These are phyloP conservation scores for Tolypocladium sp. DNA, from an alignment of 2,329 filamentous ascomycete species.

Conservation along the genomic window DNA sequence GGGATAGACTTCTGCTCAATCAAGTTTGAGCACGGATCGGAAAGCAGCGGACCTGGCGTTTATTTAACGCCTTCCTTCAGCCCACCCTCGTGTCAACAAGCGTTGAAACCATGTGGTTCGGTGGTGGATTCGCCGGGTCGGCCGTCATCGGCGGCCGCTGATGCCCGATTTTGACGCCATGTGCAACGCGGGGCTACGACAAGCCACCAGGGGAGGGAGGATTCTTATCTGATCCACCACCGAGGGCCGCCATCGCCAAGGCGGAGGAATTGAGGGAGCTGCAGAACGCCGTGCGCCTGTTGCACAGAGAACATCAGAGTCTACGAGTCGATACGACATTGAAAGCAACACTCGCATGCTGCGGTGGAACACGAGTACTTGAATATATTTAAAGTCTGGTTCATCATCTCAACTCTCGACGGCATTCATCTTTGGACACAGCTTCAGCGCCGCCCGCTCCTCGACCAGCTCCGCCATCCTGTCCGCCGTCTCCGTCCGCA, in stretches of 20 bases:
- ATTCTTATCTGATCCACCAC: not conserved
- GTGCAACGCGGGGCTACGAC: not conserved
- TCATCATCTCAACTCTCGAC: not conserved
- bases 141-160: not conserved
- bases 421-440: not conserved
- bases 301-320: not conserved
- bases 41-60: not conserved
- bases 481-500: slow-evolving; percentile 18
- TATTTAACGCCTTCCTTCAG: not conserved
- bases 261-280: not conserved
- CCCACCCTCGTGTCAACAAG: not conserved
- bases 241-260: not conserved
- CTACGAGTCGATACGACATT: not conserved
- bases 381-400: not conserved
- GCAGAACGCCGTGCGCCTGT: not conserved
- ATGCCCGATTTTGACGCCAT: not conserved
- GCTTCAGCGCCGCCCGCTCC: slow-evolving; percentile 17
- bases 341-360: not conserved
- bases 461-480: slow-evolving; percentile 21
- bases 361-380: not conserved
- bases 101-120: not conserved
- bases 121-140: not conserved
- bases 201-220: not conserved
- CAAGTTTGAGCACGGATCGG: not conserved
- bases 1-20: not conserved